Evolutionary conservation across 164 flowering plant genomes (phyloP).

Genomic region (Vitis rotundifolia): DNA sequence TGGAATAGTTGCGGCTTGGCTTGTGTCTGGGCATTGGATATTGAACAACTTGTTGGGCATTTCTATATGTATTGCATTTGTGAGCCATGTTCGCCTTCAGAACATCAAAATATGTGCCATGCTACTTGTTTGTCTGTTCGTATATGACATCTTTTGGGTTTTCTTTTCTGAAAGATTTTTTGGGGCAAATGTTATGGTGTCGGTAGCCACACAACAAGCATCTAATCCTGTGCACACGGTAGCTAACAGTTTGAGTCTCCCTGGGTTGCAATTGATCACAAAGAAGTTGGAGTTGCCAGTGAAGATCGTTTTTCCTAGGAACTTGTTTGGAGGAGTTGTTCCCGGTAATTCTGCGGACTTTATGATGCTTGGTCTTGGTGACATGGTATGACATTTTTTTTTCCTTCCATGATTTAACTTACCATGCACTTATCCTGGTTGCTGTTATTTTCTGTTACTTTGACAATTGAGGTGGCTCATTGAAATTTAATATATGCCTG

Average conservation of each 20-base stretch:
- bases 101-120: conserved; percentile 91
- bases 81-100: conserved; percentile 94
- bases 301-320: conserved; percentile 87
- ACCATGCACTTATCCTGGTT: background rate
- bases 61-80: conserved; percentile 89
- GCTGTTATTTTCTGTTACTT: no score
- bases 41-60: conserved; percentile 88
- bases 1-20: conserved; percentile 70
- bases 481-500: no score
- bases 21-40: conserved; percentile 90
- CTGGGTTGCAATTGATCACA: conserved; percentile 84
- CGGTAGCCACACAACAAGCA: conserved; percentile 94
- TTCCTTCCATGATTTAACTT: background rate
- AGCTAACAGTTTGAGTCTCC: conserved; percentile 86
- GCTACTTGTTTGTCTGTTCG: conserved; percentile 86
- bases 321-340: conserved; percentile 63
- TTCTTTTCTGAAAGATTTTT: conserved; percentile 94
- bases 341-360: conserved; percentile 65
- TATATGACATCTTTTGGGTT: conserved; percentile 97
- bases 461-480: no score
- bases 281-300: conserved; percentile 92
- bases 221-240: conserved; percentile 95
- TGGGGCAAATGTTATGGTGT: conserved; percentile 97
- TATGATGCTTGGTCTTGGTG: conserved; percentile 99
- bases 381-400: conserved; percentile 66